Percentiles rank a stretch among this genome's conserved stretches.
phyloP scores from a whole-genome alignment of 2,329 filamentous ascomycete genomes.

The Epicoccum sorghinum region DNA sequence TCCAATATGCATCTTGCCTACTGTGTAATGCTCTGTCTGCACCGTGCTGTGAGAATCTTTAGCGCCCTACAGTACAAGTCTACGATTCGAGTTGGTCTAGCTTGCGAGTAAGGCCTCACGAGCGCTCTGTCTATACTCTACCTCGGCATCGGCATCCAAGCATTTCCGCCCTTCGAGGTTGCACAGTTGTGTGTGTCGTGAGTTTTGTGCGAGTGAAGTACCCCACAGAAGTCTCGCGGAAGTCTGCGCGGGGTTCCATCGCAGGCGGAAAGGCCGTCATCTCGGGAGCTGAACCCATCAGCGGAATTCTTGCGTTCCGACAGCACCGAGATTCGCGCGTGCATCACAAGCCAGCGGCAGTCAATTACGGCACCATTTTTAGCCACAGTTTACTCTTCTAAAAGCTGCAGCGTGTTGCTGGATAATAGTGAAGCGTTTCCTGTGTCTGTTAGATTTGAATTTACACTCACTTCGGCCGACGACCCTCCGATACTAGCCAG shows the following conservation, averaged over 20 bases:
- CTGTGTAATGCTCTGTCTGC: too few relatives aligned
- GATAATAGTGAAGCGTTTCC: not conserved
- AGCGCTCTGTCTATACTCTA: not conserved
- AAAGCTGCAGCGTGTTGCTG: not conserved
- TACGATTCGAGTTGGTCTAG: too few relatives aligned
- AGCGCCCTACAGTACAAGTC: too few relatives aligned
- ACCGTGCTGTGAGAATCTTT: too few relatives aligned
- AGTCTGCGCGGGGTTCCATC: slow-evolving; percentile 4
- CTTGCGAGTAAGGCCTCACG: too few relatives aligned
- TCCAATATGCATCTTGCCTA: too few relatives aligned
- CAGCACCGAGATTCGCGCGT: not conserved
- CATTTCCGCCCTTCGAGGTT: not conserved
- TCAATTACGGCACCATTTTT: slow-evolving; percentile 36
- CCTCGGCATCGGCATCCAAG: not conserved
- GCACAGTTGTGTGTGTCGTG: not conserved
- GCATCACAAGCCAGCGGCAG: slow-evolving; percentile 9
- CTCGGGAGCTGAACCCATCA: not conserved
- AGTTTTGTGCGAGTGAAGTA: not conserved
- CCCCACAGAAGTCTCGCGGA: slow-evolving; percentile 5
- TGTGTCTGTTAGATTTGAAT: slow-evolving; percentile 5
- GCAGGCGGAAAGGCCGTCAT: not conserved
- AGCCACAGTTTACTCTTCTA: slow-evolving; percentile 13
- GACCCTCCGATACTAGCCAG: slow-evolving; percentile 17
- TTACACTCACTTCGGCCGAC: slow-evolving; percentile 6
- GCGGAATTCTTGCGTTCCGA: slow-evolving; percentile 23